Conservation (phyloP, 805 yeast genomes). For the Komagataella pastoris region DNA sequence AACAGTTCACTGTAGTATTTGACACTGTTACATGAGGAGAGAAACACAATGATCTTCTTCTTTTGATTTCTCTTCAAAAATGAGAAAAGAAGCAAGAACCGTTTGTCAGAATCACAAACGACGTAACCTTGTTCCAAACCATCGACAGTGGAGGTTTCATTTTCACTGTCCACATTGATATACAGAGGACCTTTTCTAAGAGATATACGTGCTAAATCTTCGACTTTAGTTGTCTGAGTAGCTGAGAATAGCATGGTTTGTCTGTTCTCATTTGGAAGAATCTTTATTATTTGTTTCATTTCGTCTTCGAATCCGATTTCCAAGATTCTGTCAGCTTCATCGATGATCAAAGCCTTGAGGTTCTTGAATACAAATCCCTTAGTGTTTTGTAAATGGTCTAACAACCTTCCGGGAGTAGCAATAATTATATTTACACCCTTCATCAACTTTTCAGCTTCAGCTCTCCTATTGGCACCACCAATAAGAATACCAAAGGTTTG, state of each 20-base stretch:
- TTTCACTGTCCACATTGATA: constrained; percentile 82
- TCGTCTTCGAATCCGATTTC: constrained; percentile 99
- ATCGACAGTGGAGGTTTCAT: constrained; percentile 83
- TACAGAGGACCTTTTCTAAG: constrained; percentile 86
- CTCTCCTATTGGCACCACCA: constrained; percentile 97
- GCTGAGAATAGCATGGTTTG: constrained; percentile 98
- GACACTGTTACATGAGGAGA: constrained; percentile 94
- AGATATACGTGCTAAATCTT: constrained; percentile 94
- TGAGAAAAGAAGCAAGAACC: constrained; percentile 82
- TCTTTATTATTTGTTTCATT: constrained; percentile 92
- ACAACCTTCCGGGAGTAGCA: constrained; percentile 95
- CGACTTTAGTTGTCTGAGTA: constrained; percentile 97
- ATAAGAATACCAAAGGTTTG: constrained; percentile 95
- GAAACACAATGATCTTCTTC: constrained; percentile 86
- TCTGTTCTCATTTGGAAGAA: constrained; percentile 84
- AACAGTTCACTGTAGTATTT: constrained; percentile 90
- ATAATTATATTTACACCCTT: constrained; percentile 90
- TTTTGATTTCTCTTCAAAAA: constrained; percentile 86
- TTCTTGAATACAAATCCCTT: constrained; percentile 89
- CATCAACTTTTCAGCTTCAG: constrained; percentile 86
- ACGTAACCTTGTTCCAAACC: constrained; percentile 98
- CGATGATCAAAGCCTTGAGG: constrained; percentile 85
- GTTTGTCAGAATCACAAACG: constrained; percentile 90
- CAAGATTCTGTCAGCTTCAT: constrained; percentile 95
- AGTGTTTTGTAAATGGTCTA: constrained; percentile 95